phyloP scores from a whole-genome alignment of 805 yeast genomes.

The Candida morakotiae region DNA sequence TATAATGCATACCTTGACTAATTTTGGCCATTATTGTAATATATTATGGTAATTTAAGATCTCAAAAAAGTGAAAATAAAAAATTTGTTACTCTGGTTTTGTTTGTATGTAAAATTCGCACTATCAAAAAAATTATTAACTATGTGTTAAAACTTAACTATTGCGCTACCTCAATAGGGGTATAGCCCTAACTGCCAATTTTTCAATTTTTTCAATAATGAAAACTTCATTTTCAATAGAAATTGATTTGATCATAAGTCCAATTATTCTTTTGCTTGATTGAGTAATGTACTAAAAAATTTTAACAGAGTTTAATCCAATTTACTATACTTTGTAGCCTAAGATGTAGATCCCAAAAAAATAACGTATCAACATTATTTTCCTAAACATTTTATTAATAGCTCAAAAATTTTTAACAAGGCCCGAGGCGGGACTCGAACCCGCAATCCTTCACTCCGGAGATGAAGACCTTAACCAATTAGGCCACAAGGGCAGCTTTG shows the following conservation, averaged over 20 bases:
- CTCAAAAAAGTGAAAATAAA: conserved; percentile 8
- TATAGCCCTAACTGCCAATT: conserved; percentile 4
- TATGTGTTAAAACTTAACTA: too few species aligned
- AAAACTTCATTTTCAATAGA: too few species aligned
- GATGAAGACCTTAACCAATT: conserved; percentile 70
- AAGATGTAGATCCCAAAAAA: too few species aligned
- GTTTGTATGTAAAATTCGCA: background rate
- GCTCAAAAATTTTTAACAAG: background rate
- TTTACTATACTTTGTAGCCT: too few species aligned
- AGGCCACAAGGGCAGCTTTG: conserved; percentile 59
- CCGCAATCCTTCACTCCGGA: conserved; percentile 74
- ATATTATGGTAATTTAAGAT: conserved; percentile 3
- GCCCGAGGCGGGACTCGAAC: conserved; percentile 78
- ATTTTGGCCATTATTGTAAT: conserved; percentile 51
- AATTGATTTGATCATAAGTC: too few species aligned
- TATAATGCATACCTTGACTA: conserved; percentile 50
- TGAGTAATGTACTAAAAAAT: too few species aligned
- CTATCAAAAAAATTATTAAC: conserved; percentile 1
- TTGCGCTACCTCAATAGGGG: conserved; percentile 3
- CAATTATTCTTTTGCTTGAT: too few species aligned
- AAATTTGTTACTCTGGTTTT: conserved; percentile 3
- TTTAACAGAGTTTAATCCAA: too few species aligned
- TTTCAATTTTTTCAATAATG: background rate
- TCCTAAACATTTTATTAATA: too few species aligned
- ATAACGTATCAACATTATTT: too few species aligned